Evolutionary conservation across 2,329 filamentous ascomycete genomes (phyloP).

Genomic region (Neonectria faginata): DNA sequence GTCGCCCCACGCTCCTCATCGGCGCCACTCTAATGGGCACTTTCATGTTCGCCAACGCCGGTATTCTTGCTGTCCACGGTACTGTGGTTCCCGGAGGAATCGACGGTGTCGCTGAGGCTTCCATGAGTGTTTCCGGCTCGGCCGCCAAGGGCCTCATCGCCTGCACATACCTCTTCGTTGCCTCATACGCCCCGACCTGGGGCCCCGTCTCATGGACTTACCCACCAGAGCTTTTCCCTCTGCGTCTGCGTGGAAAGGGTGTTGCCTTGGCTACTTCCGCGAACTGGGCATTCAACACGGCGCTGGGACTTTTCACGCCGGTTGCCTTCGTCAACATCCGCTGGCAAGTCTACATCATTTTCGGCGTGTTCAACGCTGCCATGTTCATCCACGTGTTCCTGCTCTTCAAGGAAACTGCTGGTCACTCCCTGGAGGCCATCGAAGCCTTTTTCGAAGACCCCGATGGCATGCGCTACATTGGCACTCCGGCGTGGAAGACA

Average conservation of each 20-base stretch:
- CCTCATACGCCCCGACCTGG: constrained; percentile 59
- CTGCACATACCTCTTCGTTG: constrained; percentile 74
- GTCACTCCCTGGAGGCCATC: constrained; percentile 70
- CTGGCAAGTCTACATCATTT: constrained; percentile 35
- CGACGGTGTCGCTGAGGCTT: constrained; percentile 59
- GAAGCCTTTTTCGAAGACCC: constrained; percentile 56
- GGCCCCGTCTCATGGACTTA: constrained; percentile 66
- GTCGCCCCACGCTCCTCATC: constrained; percentile 74
- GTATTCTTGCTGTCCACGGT: constrained; percentile 62
- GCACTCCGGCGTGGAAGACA: constrained; percentile 42
- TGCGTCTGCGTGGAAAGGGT: constrained; percentile 62
- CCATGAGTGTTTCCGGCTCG: constrained; percentile 57
- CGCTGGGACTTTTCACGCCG: constrained; percentile 50
- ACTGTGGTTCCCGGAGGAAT: constrained; percentile 56
- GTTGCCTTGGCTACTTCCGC: constrained; percentile 62
- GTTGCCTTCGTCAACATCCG: constrained; percentile 44
- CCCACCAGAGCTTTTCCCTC: constrained; percentile 66
- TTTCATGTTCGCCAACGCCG: constrained; percentile 68
- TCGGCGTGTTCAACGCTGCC: constrained; percentile 38
- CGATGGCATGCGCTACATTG: constrained; percentile 34
- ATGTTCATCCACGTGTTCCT: constrained; percentile 51
- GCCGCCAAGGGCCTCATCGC: constrained; percentile 73
- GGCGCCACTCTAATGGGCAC: constrained; percentile 74
- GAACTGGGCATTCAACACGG: constrained; percentile 57
- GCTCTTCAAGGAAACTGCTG: constrained; percentile 60